phyloP scores from a whole-genome alignment of 2,329 filamentous ascomycete genomes.

The Nemania bipapillata region DNA sequence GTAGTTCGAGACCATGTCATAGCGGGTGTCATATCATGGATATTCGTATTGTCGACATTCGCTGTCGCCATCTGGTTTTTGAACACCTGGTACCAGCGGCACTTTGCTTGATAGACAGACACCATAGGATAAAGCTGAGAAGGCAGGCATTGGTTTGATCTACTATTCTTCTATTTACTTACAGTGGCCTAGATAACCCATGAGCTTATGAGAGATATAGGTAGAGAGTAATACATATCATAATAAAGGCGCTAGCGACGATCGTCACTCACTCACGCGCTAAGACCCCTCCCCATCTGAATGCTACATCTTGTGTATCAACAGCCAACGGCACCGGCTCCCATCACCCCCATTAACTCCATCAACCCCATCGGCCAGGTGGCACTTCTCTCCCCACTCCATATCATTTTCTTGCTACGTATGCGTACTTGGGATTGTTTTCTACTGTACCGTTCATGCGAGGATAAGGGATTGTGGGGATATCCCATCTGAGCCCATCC shows the following conservation, averaged over 20 bases:
- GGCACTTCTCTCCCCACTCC: constrained; percentile 19
- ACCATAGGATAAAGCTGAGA: constrained; percentile 15
- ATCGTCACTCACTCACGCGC: background rate
- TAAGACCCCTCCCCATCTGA: constrained; percentile 1
- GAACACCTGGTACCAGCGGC: constrained; percentile 32
- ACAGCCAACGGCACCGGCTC: constrained; percentile 18
- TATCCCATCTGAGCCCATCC: constrained; percentile 35
- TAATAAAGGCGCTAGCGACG: background rate
- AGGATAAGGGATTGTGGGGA: constrained; percentile 33
- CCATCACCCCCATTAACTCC: background rate
- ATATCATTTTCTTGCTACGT: constrained; percentile 1
- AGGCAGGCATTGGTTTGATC: background rate
- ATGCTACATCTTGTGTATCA: constrained; percentile 22
- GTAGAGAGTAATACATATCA: constrained; percentile 3
- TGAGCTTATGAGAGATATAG: constrained; percentile 7
- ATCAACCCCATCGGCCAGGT: background rate
- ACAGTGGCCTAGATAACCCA: background rate
- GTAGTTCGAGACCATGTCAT: constrained; percentile 46
- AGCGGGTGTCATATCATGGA: constrained; percentile 46
- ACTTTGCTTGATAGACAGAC: constrained; percentile 28
- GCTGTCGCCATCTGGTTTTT: constrained; percentile 41
- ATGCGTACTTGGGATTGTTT: constrained; percentile 27
- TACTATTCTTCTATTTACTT: background rate
- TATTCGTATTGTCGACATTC: constrained; percentile 45
- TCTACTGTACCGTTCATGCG: constrained; percentile 35